phyloP scores from a whole-genome alignment of 2,329 filamentous ascomycete species.

The Coleophoma eucalyptorum region DNA sequence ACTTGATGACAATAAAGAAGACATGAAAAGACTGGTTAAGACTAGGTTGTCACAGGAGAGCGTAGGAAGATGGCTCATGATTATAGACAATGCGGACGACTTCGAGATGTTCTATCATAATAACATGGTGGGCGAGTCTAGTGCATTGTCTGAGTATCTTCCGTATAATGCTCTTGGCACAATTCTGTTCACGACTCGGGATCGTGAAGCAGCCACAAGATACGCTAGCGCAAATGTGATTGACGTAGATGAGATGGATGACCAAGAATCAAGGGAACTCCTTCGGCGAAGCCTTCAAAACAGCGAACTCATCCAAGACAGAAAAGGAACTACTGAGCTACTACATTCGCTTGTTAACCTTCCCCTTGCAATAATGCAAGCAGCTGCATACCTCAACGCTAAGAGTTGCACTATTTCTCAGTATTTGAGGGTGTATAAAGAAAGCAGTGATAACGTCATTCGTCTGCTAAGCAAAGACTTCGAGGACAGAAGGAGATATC shows the following conservation, averaged over 20 bases:
- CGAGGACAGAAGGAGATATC: not conserved
- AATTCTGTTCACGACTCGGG: slow-evolving; percentile 2
- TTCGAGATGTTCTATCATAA: not conserved
- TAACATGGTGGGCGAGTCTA: not conserved
- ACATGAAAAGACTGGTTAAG: slow-evolving; percentile 1
- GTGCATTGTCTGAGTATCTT: not conserved
- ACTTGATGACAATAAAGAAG: slow-evolving; percentile 1
- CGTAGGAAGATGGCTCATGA: not conserved
- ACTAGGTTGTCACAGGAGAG: not conserved
- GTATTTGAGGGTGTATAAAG: slow-evolving; percentile 8
- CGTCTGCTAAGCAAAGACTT: slow-evolving; percentile 8
- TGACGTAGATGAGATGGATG: not conserved
- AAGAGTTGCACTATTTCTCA: slow-evolving; percentile 3
- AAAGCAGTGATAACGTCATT: slow-evolving; percentile 7
- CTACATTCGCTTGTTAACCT: not conserved
- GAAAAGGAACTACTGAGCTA: not conserved
- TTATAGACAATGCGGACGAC: no score
- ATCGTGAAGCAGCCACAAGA: not conserved
- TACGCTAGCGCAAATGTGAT: not conserved
- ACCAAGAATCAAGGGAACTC: not conserved
- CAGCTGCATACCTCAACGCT: slow-evolving; percentile 7
- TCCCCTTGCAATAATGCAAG: slow-evolving; percentile 6
- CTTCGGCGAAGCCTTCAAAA: slow-evolving; percentile 9
- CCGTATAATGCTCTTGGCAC: not conserved
- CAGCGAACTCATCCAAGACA: slow-evolving; percentile 1